phyloP scores from a whole-genome alignment of 495 filamentous ascomycete species.

The Penicillium cinerascens region DNA sequence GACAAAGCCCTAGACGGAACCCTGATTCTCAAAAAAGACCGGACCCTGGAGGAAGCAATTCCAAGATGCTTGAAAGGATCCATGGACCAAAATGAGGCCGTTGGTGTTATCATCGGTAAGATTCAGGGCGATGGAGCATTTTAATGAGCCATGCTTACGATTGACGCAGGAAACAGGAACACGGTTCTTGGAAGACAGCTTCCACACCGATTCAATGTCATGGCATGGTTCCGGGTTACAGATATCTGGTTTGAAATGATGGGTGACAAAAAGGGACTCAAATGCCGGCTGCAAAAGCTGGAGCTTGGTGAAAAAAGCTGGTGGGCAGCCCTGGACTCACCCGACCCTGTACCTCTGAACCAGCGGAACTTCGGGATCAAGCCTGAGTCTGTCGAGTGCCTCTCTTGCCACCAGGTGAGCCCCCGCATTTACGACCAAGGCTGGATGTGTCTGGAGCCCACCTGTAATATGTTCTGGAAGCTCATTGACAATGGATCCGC shows the following conservation, averaged over 20 bases:
- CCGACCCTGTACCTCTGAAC: conserved; percentile 12
- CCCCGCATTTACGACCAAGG: conserved; percentile 51
- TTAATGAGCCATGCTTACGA: background rate
- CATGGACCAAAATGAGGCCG: conserved; percentile 31
- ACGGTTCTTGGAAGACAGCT: conserved; percentile 48
- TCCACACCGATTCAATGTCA: conserved; percentile 64
- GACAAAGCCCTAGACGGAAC: conserved; percentile 38
- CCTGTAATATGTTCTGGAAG: conserved; percentile 58
- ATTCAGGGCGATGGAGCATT: background rate
- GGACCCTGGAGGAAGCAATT: conserved; percentile 26
- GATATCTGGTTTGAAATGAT: conserved; percentile 67
- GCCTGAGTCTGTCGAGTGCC: conserved; percentile 32
- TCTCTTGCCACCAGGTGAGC: conserved; percentile 33
- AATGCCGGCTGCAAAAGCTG: conserved; percentile 70
- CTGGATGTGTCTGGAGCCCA: conserved; percentile 66
- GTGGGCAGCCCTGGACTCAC: conserved; percentile 54
- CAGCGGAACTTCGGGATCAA: conserved; percentile 21
- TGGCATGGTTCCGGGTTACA: conserved; percentile 71
- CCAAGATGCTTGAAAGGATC: conserved; percentile 38
- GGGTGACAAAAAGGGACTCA: conserved; percentile 42
- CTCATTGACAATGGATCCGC: conserved; percentile 10
- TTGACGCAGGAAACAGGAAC: conserved; percentile 49
- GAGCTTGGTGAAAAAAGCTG: conserved; percentile 58
- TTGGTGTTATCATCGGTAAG: conserved; percentile 61
- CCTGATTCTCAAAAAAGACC: conserved; percentile 43